Evolutionary conservation across 495 filamentous ascomycete species (phyloP), one percentile per base, ranked within the genome.

Genomic region (Neurospora sp.): DNA sequence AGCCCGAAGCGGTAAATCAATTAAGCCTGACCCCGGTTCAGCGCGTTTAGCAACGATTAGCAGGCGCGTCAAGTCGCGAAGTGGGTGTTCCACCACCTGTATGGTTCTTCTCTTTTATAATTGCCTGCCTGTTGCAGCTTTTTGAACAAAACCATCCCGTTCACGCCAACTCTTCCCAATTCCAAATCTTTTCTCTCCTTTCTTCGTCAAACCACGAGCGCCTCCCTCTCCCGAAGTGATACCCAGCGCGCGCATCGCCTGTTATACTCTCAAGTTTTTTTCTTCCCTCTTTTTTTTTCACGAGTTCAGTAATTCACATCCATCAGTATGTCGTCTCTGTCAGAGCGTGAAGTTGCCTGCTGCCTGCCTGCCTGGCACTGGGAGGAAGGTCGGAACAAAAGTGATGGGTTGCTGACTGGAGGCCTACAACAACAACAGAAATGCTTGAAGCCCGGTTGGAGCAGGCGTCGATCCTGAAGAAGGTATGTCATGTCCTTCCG

Each of bases 361-460:
- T 28, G 24, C 24, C 54, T 59, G 19, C 19, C 8, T 59, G 28
- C 21, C 54, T 34, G 28, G 54, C 24, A 34, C 5, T 34, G 15
- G 28, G 28, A 62, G 2, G 54, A 19, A 4, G 4, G 7, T 0
- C 17, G 28, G 13, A 15, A 17, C 5, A 9, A 34, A 62, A 62
- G 54, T 62, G 54, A 62, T 19, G 54, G 54, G 54, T 62, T 31
- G 54, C 54, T 62, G 54, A 62, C 54, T 62, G 54, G 28, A 62
- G 54, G 24, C 4, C 1, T 62, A 78, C 76, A 10, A 37, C 70
- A 38, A 54, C 39, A 24, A 69, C 74, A 83, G 81, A 74, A 69
- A 86, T 99, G 96, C 89, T 99, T 84, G 96, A 99, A 88, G 96
- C 96, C 87, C 91, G 95, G 77, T 86, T 99, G 82, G 94, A 97